Base-by-base conservation (phyloP, 179 eudicot genomes). In the Spergularia azorica region DNA sequence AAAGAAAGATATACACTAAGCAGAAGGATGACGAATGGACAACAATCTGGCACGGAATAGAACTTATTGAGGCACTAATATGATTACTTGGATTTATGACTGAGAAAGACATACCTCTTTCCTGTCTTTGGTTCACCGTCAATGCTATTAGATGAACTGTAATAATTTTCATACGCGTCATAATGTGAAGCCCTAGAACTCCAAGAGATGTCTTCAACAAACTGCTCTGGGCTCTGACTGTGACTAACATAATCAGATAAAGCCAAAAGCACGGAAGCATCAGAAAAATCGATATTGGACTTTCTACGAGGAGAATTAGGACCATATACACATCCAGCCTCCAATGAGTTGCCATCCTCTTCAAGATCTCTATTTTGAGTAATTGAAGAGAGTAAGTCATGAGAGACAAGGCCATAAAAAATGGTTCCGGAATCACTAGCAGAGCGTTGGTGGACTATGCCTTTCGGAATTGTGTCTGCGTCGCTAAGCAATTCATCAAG, bases 271-370 rank as follows among this genome's bases (percentile, higher is more conserved):
- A 80, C 79, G 11, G 77, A 79, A 68, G 72, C 80, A 71, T 84
- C 88, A 12, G 83, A 79, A 67, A 84, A 85, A 51, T 63, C 80
- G 41, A 77, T 32, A 65, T 80, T 83, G 58, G 76, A 78, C 77
- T 84, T 90, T 52, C 80, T 65, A 46, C 89, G 84, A 26, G 95
- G 95, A 38, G 95, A 90, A 76, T 90, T 86, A 15, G 92, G 95
- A 59, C 95, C 95, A 71, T 88, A 90, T 16, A 73, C 50, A 71
- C 85, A 84, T 72, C 76, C 79, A 21, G 87, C 76, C 73, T 80
- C 90, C 57, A 85, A 85, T 14, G 56, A 63, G 62, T 59, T 59
- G 48, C 77, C 77, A 76, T 81, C 67, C 71, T 76, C 90, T 72
- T 80, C 78, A 63, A 79, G 77, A 64, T 66, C 78, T 58, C 78